A percentile compares a stretch with the other conserved stretches of the same genome.
phyloP scores from a whole-genome alignment of 257 asterid species.

The Lycium barbarum region DNA sequence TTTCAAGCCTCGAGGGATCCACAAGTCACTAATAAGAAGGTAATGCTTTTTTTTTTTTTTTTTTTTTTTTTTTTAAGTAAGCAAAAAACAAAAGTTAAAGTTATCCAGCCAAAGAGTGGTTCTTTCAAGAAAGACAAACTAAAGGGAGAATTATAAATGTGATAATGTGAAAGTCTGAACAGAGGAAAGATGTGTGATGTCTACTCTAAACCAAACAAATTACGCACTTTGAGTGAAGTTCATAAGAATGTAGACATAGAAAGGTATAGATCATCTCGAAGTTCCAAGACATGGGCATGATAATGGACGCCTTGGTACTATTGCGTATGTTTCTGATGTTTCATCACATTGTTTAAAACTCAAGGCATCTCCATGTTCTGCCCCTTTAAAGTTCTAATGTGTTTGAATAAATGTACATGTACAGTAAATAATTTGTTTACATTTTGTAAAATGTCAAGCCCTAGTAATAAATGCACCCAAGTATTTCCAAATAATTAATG shows the following conservation, averaged over 20 bases:
- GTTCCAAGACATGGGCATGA: background rate
- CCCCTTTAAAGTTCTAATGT: background rate
- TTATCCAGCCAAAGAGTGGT: constrained; percentile 18
- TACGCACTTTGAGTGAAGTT: background rate
- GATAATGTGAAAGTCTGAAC: constrained; percentile 16
- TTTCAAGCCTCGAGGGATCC: too few species aligned
- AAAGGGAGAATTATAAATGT: constrained; percentile 19
- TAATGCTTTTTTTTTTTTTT: too few species aligned
- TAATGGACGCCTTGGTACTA: background rate
- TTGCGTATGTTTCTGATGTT: constrained; percentile 3
- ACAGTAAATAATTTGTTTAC: background rate
- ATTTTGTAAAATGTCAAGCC: background rate
- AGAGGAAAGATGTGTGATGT: constrained; percentile 20
- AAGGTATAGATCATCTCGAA: background rate
- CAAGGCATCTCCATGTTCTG: constrained; percentile 3
- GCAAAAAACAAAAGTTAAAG: background rate
- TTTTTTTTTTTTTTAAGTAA: background rate
- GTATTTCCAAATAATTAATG: background rate
- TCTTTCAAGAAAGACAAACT: constrained; percentile 16
- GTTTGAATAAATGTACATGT: background rate
- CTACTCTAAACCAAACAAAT: constrained; percentile 14
- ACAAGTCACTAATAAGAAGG: too few species aligned
- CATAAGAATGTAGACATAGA: background rate
- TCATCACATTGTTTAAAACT: constrained; percentile 14
- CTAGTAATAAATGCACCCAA: background rate